Base-by-base conservation (phyloP, 2,329 filamentous ascomycete species). In the Teratosphaeria zuluensis region DNA sequence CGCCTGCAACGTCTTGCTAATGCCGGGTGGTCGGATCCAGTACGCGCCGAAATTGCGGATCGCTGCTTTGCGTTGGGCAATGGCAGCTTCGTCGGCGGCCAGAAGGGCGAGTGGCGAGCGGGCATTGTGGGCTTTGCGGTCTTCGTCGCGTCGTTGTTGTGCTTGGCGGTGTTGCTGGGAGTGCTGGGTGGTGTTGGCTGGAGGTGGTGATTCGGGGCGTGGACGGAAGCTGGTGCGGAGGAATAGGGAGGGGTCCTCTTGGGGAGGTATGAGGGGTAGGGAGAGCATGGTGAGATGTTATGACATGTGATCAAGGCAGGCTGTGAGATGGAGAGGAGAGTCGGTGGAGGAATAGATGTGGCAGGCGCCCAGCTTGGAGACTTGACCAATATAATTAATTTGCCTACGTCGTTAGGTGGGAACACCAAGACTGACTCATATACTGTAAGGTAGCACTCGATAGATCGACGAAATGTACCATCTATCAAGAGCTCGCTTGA, bases 1-100 rank as follows among this genome's bases (percentile, higher is more conserved):
- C 62, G 95, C 91, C 70, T 95, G 87, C 60, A 96, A 84, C 1
- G 92, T 96, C 79, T 97, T 99, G 59, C 84, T 73, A 58, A 96
- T 81, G 7, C 92, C 94, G 0, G 90, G 91, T 0, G 94, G 94
- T 59, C 88, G 89, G 58, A 99, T 86, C 94, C 94, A 99, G 52
- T 83, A 83, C 64, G 86, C 88, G 61, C 94, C 94, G 70, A 95
- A 96, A 68, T 91, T 89, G 54, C 88, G 84, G 32, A 97, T 87
- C 64, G 92, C 90, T 54, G 84, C 76, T 68, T 92, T 90, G 53
- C 92, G 89, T 8, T 87, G 82, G 57, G 86, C 83, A 63, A 95
- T 81, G 59, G 85, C 82, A 61, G 85, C 81, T 75, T 97, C 94
- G 70, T 96, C 92, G 51, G 84, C 77, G 30, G 83, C 80, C 11